Evolutionary conservation across 495 filamentous ascomycete genomes (phyloP).

Genomic region (Aspergillus ellipticus): DNA sequence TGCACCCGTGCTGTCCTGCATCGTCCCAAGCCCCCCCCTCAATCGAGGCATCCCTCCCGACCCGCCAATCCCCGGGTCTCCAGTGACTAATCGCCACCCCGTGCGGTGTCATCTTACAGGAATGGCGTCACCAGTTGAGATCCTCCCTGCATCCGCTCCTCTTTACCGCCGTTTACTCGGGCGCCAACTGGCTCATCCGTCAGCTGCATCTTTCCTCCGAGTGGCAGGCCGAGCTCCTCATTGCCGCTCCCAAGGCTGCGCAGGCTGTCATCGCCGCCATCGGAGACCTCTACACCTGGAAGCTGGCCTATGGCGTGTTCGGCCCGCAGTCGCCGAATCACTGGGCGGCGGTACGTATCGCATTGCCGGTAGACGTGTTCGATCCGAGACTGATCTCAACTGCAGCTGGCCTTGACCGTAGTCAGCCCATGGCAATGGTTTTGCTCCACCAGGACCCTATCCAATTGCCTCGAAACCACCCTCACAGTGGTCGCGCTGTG

Average conservation of each 20-base stretch:
- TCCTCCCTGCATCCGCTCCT: constrained; percentile 88
- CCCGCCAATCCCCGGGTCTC: constrained; percentile 1
- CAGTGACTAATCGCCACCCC: constrained; percentile 7
- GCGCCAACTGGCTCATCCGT: constrained; percentile 49
- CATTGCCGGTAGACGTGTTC: not conserved
- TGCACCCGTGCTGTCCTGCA: not conserved
- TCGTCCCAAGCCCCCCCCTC: not conserved
- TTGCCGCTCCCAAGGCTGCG: constrained; percentile 66
- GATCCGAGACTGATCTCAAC: no score
- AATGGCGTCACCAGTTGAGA: constrained; percentile 88
- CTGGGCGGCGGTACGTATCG: constrained; percentile 61
- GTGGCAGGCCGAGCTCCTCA: constrained; percentile 58
- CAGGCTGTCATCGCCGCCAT: constrained; percentile 76
- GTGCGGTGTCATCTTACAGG: constrained; percentile 48
- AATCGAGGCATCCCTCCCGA: not conserved
- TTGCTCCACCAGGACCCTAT: constrained; percentile 87
- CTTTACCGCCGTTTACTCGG: constrained; percentile 74
- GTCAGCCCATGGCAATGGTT: constrained; percentile 97
- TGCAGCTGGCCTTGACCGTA: constrained; percentile 57
- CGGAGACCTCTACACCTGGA: constrained; percentile 88
- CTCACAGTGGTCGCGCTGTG: constrained; percentile 76
- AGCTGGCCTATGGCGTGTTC: constrained; percentile 69
- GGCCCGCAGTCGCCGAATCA: constrained; percentile 60
- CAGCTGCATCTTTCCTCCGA: constrained; percentile 45
- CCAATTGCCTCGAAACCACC: constrained; percentile 88